These are phyloP conservation scores for Blastomyces parvus DNA, from an alignment of 2,329 filamentous ascomycete genomes.

Conservation along the genomic window DNA sequence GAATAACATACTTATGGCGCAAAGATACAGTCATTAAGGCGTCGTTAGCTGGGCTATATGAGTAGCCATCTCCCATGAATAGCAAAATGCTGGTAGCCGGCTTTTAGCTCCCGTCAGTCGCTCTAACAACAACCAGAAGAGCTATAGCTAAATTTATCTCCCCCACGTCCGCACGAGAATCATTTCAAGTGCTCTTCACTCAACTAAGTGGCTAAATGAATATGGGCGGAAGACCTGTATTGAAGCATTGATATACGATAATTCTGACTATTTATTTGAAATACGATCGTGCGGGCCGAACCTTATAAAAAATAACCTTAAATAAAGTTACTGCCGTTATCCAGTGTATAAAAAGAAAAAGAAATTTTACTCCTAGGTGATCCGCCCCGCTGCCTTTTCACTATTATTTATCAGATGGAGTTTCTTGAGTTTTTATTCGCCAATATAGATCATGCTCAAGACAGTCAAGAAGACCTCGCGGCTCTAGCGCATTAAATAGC, in stretches of 20 bases:
- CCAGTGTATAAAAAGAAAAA: neutral
- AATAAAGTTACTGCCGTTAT: neutral
- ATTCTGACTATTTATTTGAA: neutral
- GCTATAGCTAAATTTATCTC: neutral
- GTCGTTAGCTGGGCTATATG: neutral
- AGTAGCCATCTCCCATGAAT: neutral
- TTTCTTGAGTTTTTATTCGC: neutral
- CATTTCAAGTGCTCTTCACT: neutral
- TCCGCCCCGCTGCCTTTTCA: neutral
- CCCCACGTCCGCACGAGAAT: neutral
- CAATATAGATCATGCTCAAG: neutral
- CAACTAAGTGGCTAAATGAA: neutral
- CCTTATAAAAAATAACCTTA: constrained; percentile 1
- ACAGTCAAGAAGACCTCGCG: neutral
- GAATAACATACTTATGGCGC: neutral
- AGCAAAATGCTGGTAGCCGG: neutral
- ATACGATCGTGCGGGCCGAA: neutral
- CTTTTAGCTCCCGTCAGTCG: neutral
- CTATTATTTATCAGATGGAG: neutral
- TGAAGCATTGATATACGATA: neutral
- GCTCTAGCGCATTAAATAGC: neutral
- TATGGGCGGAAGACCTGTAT: neutral
- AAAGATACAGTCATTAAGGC: neutral
- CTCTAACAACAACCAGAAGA: neutral
- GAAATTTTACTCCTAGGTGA: neutral